Evolutionary conservation across 1,284 basidiomycete species (phyloP).

Genomic region (Malassezia equina): DNA sequence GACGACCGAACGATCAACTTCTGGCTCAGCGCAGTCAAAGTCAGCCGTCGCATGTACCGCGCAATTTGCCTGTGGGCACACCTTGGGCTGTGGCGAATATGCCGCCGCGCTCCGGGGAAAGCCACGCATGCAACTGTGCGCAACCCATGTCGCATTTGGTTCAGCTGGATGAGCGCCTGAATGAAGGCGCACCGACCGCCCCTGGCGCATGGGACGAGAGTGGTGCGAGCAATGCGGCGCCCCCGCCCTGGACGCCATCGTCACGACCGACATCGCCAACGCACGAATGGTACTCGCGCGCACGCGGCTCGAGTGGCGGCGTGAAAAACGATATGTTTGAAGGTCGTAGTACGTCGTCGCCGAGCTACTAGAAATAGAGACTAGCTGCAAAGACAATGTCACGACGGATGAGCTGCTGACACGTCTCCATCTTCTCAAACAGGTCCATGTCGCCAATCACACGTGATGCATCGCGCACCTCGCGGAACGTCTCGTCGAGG

Average conservation of each 20-base stretch:
- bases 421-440: conserved; percentile 95
- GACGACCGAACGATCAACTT: conserved; percentile 5
- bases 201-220: conserved; percentile 37
- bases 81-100: conserved; percentile 40
- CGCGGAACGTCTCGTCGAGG: conserved; percentile 90
- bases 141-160: conserved; percentile 34
- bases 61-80: conserved; percentile 31
- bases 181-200: conserved; percentile 42
- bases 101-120: conserved; percentile 34
- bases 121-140: conserved; percentile 43
- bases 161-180: conserved; percentile 35
- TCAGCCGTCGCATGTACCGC: conserved; percentile 18
- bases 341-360: background rate
- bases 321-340: background rate
- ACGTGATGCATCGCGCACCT: conserved; percentile 89
- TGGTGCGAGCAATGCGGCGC: conserved; percentile 19
- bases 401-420: conserved; percentile 66
- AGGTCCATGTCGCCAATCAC: conserved; percentile 92
- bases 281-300: conserved; percentile 4
- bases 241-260: conserved; percentile 41
- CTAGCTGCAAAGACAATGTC: conserved; percentile 46
- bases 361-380: conserved; percentile 30
- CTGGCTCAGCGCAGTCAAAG: background rate
- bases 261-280: conserved; percentile 31
- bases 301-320: background rate